Evolutionary conservation across 768 basidiomycete genomes (phyloP).

Genomic region (Boletus eberwhitei): DNA sequence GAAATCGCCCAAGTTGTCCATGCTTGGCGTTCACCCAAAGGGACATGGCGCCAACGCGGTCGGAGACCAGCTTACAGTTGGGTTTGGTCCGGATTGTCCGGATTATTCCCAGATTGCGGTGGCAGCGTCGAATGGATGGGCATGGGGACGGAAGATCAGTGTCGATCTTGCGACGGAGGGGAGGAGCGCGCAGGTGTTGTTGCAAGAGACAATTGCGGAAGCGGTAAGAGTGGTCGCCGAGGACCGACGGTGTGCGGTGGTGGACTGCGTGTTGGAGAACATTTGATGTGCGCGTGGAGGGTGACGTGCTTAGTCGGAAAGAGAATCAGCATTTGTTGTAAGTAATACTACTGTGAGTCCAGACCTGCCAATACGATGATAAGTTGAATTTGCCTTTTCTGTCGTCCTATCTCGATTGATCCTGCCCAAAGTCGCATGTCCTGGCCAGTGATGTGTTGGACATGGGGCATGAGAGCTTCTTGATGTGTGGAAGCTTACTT

Average conservation of each 20-base stretch:
- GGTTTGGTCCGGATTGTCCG: constrained; percentile 61
- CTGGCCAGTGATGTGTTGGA: too few species aligned
- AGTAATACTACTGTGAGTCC: background rate
- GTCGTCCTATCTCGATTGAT: too few species aligned
- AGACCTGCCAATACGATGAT: too few species aligned
- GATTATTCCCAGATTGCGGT: constrained; percentile 62
- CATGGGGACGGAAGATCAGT: constrained; percentile 45
- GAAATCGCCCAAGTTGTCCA: constrained; percentile 61
- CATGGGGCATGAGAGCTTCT: too few species aligned
- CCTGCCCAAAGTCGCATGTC: too few species aligned
- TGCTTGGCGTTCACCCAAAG: constrained; percentile 61
- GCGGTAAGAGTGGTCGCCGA: constrained; percentile 54
- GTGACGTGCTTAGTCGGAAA: background rate
- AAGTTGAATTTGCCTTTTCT: too few species aligned
- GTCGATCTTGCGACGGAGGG: constrained; percentile 18
- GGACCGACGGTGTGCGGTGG: constrained; percentile 59
- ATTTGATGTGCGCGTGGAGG: constrained; percentile 24
- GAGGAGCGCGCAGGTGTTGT: constrained; percentile 20
- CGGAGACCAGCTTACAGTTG: constrained; percentile 53
- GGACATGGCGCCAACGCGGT: constrained; percentile 48
- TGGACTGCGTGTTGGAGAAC: constrained; percentile 55
- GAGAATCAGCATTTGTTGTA: background rate
- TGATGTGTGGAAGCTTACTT: too few species aligned
- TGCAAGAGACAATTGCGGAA: constrained; percentile 40
- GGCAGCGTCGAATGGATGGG: constrained; percentile 70